Evolutionary conservation across 208 protist species (phyloP).

Genomic region (Angomonas desouzai): DNA sequence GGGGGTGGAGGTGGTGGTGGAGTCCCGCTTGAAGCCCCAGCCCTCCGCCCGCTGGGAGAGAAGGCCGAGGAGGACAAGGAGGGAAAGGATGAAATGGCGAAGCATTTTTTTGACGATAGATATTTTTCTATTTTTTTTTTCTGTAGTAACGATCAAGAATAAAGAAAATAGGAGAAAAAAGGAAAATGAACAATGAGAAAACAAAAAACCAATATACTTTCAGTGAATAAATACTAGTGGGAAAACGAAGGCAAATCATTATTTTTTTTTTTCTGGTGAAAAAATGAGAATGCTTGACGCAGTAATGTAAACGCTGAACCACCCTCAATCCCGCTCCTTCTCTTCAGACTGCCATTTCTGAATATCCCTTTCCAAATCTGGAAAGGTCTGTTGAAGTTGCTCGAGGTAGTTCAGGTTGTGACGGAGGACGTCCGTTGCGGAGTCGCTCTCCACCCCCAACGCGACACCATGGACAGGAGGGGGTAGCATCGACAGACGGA

Average conservation of each 20-base stretch:
- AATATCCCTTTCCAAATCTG: neutral
- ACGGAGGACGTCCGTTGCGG: neutral
- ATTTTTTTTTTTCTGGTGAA: too few relatives aligned
- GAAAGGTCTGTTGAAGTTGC: neutral
- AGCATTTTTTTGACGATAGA: too few relatives aligned
- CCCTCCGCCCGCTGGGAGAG: neutral
- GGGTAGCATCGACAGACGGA: neutral
- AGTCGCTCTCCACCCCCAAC: neutral
- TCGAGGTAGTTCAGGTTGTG: neutral
- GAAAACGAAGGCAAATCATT: too few relatives aligned
- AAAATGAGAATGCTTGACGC: neutral
- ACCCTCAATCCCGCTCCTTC: neutral
- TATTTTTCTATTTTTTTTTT: too few relatives aligned
- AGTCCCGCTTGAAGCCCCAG: neutral
- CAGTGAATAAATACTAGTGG: neutral
- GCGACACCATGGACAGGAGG: neutral
- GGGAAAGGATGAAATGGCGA: neutral
- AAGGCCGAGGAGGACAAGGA: neutral
- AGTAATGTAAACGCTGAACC: too few relatives aligned
- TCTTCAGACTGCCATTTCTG: neutral
- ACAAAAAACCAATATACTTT: neutral
- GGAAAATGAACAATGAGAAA: neutral
- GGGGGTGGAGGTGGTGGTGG: neutral
- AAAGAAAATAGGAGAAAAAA: neutral
- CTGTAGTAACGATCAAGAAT: neutral